phyloP scores from a whole-genome alignment of 179 eudicot species.

The Pouteria campechiana region DNA sequence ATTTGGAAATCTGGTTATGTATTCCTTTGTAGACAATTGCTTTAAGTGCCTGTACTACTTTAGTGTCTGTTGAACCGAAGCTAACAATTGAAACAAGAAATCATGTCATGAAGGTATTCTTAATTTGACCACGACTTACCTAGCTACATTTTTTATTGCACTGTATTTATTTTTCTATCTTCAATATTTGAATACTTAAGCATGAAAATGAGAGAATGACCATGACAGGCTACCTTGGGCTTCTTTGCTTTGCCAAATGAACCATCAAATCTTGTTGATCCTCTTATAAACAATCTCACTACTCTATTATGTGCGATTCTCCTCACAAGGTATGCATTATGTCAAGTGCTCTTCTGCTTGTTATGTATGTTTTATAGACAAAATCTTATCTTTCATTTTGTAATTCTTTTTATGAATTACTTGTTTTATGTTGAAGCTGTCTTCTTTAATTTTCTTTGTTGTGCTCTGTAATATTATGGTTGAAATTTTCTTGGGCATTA shows the following conservation, averaged over 20 bases:
- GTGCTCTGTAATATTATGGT: no score
- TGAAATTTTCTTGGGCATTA: no score
- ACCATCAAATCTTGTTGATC: constrained; percentile 69
- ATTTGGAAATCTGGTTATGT: constrained; percentile 1
- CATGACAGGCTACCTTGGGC: constrained; percentile 77
- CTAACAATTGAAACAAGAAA: constrained; percentile 81
- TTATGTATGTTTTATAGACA: no score
- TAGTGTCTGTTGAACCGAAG: constrained; percentile 98
- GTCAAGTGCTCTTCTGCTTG: no score
- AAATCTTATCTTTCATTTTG: no score
- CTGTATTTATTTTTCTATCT: no score
- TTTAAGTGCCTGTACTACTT: constrained; percentile 93
- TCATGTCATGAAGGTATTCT: constrained; percentile 81
- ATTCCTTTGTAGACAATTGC: constrained; percentile 70
- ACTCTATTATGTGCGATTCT: constrained; percentile 79
- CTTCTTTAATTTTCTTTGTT: no score
- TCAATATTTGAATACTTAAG: no score
- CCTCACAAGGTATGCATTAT: constrained; percentile 58
- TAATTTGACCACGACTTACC: no score
- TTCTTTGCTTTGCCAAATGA: constrained; percentile 88
- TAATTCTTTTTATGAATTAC: background rate
- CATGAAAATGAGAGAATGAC: background rate
- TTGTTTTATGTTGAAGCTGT: background rate
- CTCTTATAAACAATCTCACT: constrained; percentile 76
- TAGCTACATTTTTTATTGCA: no score